A percentile compares a stretch with the other conserved stretches of the same genome.
These are phyloP conservation scores for Nicotiana noctiflora DNA, from an alignment of 257 asterid genomes.

Conservation along the genomic window DNA sequence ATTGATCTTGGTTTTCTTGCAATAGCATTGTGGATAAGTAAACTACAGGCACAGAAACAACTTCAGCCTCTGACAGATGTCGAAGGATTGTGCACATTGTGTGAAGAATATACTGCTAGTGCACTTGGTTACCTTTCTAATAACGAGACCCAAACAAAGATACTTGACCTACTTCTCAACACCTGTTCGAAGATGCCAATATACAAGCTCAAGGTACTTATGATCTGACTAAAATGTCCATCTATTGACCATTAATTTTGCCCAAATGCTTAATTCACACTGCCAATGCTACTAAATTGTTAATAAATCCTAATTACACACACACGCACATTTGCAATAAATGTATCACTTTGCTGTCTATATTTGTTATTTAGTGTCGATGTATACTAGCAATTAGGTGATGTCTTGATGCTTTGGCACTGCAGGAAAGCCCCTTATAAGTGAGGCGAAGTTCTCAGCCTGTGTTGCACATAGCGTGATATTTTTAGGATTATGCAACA, in stretches of 20 bases:
- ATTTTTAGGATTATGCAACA: conserved; percentile 3
- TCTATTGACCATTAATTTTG: background rate
- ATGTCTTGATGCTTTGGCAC: background rate
- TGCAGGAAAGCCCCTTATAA: background rate
- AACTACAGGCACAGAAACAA: conserved; percentile 27
- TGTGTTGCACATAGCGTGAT: background rate
- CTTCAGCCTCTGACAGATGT: conserved; percentile 30
- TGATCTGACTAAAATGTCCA: background rate
- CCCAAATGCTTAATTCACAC: background rate
- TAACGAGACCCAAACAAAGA: conserved; percentile 62
- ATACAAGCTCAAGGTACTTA: conserved; percentile 58
- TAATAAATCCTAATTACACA: background rate
- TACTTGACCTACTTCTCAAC: conserved; percentile 55
- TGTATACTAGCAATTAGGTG: background rate
- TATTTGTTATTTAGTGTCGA: background rate
- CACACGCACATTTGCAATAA: background rate
- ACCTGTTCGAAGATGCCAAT: conserved; percentile 64
- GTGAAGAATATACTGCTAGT: conserved; percentile 60
- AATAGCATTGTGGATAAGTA: conserved; percentile 37
- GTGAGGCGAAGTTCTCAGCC: background rate
- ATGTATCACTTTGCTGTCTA: background rate
- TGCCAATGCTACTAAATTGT: background rate
- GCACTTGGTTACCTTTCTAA: conserved; percentile 61
- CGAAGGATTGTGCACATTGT: conserved; percentile 46
- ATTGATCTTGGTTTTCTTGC: conserved; percentile 21